phyloP scores from a whole-genome alignment of 1,139 yeast genomes.

The Wickerhamomyces sp. region DNA sequence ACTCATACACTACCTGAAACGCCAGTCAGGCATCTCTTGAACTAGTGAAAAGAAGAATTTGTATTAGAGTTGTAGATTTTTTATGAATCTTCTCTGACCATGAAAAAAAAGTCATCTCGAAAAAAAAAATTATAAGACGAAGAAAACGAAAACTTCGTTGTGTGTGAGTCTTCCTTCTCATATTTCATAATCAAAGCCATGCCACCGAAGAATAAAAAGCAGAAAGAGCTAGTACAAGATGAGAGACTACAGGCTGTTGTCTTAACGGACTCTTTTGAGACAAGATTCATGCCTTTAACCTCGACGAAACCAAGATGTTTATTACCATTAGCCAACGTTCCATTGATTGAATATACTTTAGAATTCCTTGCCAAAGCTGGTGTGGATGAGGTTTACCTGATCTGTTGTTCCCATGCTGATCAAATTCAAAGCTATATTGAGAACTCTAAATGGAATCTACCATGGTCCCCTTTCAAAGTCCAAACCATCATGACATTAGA shows the following conservation, averaged over 20 bases:
- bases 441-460: conserved; percentile 71
- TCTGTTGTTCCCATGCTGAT: conserved; percentile 89
- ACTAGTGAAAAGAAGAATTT: too few relatives aligned
- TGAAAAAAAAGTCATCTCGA: neutral
- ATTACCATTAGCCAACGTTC: conserved; percentile 87
- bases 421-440: conserved; percentile 80
- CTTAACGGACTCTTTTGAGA: conserved; percentile 87
- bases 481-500: conserved; percentile 81
- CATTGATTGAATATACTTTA: conserved; percentile 88
- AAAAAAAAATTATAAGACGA: neutral
- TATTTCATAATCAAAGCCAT: conserved; percentile 13
- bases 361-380: conserved; percentile 91
- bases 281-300: conserved; percentile 89
- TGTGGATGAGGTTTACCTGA: conserved; percentile 81
- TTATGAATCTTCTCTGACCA: neutral
- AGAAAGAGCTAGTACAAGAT: conserved; percentile 57
- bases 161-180: too few relatives aligned
- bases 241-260: conserved; percentile 90
- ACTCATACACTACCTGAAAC: too few relatives aligned
- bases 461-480: conserved; percentile 74
- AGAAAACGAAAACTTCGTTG: neutral
- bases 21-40: too few relatives aligned
- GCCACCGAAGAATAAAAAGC: conserved; percentile 48
- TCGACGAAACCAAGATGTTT: conserved; percentile 82
- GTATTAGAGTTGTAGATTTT: neutral